Conservation (phyloP, 805 yeast species). For the Clavispora carvajalis region DNA sequence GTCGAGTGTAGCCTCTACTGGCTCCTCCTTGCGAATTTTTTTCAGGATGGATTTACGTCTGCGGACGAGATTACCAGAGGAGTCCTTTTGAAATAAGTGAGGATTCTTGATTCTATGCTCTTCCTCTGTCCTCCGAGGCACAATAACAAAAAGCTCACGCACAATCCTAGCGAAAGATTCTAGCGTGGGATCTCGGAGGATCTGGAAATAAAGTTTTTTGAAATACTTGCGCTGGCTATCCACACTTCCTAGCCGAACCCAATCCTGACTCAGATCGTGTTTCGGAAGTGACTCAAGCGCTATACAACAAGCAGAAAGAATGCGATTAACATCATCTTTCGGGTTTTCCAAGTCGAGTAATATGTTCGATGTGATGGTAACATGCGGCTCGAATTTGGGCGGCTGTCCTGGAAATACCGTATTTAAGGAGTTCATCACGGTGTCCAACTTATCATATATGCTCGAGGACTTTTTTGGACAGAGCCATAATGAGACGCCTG, state of each 20-base stretch:
- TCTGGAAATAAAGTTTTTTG: conserved; percentile 51
- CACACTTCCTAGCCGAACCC: conserved; percentile 39
- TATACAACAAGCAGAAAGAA: conserved; percentile 53
- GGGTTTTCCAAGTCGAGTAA: conserved; percentile 34
- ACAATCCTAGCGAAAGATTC: conserved; percentile 50
- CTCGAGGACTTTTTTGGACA: conserved; percentile 56
- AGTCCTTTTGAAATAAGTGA: conserved; percentile 33
- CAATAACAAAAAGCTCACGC: conserved; percentile 50
- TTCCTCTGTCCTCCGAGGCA: conserved; percentile 34
- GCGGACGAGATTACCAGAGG: conserved; percentile 25
- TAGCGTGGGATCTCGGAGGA: conserved; percentile 40
- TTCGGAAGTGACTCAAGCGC: conserved; percentile 43
- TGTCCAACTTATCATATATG: conserved; percentile 50
- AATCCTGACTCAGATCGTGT: conserved; percentile 27
- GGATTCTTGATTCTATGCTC: conserved; percentile 34
- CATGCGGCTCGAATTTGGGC: conserved; percentile 67
- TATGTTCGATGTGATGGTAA: conserved; percentile 66
- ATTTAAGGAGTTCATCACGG: conserved; percentile 58
- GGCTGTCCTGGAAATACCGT: conserved; percentile 69
- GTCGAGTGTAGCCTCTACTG: conserved; percentile 21
- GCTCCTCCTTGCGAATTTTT: conserved; percentile 7
- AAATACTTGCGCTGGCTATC: conserved; percentile 45
- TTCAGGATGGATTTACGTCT: conserved; percentile 16
- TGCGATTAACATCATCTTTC: conserved; percentile 52
- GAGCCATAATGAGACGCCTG: conserved; percentile 67